phyloP scores from a whole-genome alignment of 2,329 filamentous ascomycete genomes.

The Colletotrichum kahawae region DNA sequence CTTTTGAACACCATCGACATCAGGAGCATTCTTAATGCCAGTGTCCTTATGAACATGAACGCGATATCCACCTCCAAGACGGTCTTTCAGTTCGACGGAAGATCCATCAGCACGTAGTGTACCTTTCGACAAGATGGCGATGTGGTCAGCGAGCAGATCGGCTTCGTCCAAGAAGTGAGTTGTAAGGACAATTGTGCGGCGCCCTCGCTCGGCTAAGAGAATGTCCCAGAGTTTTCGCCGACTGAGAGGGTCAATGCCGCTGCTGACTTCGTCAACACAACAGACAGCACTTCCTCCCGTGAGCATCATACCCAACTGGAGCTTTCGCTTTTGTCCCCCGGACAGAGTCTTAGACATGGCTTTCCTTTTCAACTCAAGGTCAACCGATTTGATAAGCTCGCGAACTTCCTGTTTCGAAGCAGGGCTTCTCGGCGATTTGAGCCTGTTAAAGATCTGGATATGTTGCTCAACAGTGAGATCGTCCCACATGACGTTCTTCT shows the following conservation, averaged over 20 bases:
- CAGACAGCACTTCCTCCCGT: conserved; percentile 88
- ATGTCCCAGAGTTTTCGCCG: conserved; percentile 95
- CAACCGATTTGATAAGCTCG: conserved; percentile 71
- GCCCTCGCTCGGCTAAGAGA: conserved; percentile 80
- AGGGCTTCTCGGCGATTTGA: conserved; percentile 69
- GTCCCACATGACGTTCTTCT: conserved; percentile 95
- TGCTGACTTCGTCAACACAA: conserved; percentile 90
- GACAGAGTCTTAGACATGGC: conserved; percentile 80
- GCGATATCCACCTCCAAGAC: conserved; percentile 82
- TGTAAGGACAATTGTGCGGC: conserved; percentile 83
- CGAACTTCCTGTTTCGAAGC: conserved; percentile 65
- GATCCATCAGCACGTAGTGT: conserved; percentile 82
- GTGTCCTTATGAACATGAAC: conserved; percentile 73
- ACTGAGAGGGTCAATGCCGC: conserved; percentile 85
- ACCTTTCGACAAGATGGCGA: conserved; percentile 86
- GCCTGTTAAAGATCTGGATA: conserved; percentile 79
- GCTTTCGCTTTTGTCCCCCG: conserved; percentile 89
- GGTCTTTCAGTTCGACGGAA: conserved; percentile 84
- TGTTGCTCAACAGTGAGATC: conserved; percentile 87
- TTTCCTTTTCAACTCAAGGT: conserved; percentile 75
- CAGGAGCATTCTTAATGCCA: conserved; percentile 49
- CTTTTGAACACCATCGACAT: conserved; percentile 61
- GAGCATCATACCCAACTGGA: conserved; percentile 94
- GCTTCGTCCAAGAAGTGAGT: conserved; percentile 96
- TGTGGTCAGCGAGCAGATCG: conserved; percentile 86